Conservation (phyloP, 2,329 filamentous ascomycete species). For the Capronia epimyces region DNA sequence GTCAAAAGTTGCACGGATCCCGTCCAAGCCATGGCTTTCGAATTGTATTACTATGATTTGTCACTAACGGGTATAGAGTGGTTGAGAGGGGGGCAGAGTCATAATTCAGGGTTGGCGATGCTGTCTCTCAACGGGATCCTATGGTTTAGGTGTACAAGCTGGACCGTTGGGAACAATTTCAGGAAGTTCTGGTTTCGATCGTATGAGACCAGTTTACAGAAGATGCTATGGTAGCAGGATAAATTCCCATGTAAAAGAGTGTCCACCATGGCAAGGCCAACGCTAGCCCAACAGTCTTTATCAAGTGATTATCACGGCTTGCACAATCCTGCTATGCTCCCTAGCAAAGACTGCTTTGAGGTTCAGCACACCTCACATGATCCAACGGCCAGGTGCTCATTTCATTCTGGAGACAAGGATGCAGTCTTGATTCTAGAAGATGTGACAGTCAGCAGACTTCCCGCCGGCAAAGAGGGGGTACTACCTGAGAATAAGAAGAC, state of each 20-base stretch:
- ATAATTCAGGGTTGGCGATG: background rate
- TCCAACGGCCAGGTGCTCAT: background rate
- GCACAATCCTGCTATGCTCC: background rate
- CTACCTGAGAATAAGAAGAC: background rate
- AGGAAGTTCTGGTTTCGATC: background rate
- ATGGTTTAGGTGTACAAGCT: background rate
- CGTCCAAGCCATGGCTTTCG: background rate
- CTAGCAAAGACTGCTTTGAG: background rate
- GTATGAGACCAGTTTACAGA: background rate
- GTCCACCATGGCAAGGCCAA: background rate
- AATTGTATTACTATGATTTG: background rate
- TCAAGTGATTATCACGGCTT: background rate
- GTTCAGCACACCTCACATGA: background rate
- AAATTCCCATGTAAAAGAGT: background rate
- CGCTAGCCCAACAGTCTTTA: background rate
- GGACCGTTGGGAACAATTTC: background rate
- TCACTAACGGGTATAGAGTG: background rate
- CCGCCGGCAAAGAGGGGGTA: background rate
- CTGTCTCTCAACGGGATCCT: background rate
- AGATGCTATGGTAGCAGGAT: background rate
- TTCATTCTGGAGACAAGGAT: background rate
- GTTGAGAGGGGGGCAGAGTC: background rate
- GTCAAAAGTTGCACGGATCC: background rate
- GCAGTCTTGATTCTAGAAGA: background rate
- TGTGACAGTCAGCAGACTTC: background rate